phyloP scores from a whole-genome alignment of 768 basidiomycete genomes.

The Lentinula guzmanii region DNA sequence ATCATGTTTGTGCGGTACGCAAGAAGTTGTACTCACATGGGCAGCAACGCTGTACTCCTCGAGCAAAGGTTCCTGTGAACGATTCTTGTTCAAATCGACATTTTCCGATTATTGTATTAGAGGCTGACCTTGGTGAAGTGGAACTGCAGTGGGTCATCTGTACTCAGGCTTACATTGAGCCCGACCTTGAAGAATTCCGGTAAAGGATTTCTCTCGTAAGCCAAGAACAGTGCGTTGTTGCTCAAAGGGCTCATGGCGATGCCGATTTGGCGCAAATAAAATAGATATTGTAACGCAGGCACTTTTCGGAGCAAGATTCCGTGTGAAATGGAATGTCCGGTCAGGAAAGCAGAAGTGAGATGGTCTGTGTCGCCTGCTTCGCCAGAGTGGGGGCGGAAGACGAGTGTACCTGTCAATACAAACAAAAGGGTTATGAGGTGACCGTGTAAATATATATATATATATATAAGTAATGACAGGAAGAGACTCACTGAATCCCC shows the following conservation, averaged over 20 bases:
- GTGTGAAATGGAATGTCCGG: slow-evolving; percentile 96
- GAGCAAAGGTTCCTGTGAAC: slow-evolving; percentile 74
- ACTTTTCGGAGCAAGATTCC: slow-evolving; percentile 98
- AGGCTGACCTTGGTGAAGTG: slow-evolving; percentile 87
- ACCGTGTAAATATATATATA: slow-evolving; percentile 5
- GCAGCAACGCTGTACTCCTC: slow-evolving; percentile 99
- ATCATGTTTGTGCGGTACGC: not conserved
- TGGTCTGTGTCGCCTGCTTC: slow-evolving; percentile 99
- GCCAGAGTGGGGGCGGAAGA: slow-evolving; percentile 93
- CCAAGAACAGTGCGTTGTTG: slow-evolving; percentile 95
- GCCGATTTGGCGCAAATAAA: slow-evolving; percentile 97
- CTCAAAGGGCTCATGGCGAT: slow-evolving; percentile 98
- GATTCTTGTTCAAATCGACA: not conserved
- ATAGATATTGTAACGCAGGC: slow-evolving; percentile 93
- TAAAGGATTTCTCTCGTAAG: slow-evolving; percentile 94
- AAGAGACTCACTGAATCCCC: slow-evolving; percentile 80
- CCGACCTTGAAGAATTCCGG: slow-evolving; percentile 97
- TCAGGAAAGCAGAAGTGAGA: slow-evolving; percentile 91
- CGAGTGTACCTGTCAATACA: slow-evolving; percentile 73
- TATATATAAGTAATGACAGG: not conserved
- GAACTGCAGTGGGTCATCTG: slow-evolving; percentile 94
- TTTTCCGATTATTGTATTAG: not conserved
- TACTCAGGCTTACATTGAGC: slow-evolving; percentile 92
- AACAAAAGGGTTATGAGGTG: not conserved
- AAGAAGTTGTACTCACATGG: slow-evolving; percentile 50